These are phyloP conservation scores for Hawksworthiomyces lignivorus DNA, from an alignment of 2,329 filamentous ascomycete species.

Conservation along the genomic window DNA sequence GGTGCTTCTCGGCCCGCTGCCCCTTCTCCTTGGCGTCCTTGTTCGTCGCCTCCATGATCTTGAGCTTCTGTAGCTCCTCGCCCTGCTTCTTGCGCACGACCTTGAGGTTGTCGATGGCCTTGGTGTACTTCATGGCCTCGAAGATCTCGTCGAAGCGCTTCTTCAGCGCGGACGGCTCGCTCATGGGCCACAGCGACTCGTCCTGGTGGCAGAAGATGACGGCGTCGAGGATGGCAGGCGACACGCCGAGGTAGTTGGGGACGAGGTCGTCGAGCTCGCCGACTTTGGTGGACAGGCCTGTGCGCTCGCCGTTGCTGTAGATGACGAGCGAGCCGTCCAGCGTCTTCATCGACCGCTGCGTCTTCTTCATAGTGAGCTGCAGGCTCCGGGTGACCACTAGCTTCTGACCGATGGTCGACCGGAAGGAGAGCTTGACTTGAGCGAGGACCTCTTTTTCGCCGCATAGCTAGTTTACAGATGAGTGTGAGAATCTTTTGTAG, in stretches of 20 bases:
- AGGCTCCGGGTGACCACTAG: slow-evolving; percentile 80
- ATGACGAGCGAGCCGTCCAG: slow-evolving; percentile 74
- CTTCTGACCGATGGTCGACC: slow-evolving; percentile 65
- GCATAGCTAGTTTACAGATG: slow-evolving; percentile 44
- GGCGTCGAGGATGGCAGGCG: slow-evolving; percentile 79
- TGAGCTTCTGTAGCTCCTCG: slow-evolving; percentile 63
- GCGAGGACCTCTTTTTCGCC: slow-evolving; percentile 85
- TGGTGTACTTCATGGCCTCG: slow-evolving; percentile 92
- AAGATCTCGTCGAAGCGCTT: slow-evolving; percentile 97
- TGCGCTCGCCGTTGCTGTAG: slow-evolving; percentile 70
- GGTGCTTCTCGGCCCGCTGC: slow-evolving; percentile 60
- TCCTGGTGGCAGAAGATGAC: slow-evolving; percentile 99
- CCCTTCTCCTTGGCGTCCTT: slow-evolving; percentile 77
- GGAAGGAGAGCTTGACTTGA: slow-evolving; percentile 86
- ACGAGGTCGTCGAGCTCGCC: slow-evolving; percentile 78
- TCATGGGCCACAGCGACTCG: slow-evolving; percentile 94
- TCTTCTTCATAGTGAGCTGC: slow-evolving; percentile 81
- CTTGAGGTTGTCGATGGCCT: slow-evolving; percentile 94
- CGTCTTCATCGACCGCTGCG: slow-evolving; percentile 67
- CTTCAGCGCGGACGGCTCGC: slow-evolving; percentile 76
- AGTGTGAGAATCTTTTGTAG: too few species aligned
- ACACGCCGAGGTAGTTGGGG: slow-evolving; percentile 80
- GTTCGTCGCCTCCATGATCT: slow-evolving; percentile 54
- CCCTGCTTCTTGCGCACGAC: slow-evolving; percentile 74
- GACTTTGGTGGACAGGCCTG: slow-evolving; percentile 69